Evolutionary conservation across 305 asterid genomes (phyloP), one percentile per base, ranked within the genome.

Genomic region (Withania somnifera): DNA sequence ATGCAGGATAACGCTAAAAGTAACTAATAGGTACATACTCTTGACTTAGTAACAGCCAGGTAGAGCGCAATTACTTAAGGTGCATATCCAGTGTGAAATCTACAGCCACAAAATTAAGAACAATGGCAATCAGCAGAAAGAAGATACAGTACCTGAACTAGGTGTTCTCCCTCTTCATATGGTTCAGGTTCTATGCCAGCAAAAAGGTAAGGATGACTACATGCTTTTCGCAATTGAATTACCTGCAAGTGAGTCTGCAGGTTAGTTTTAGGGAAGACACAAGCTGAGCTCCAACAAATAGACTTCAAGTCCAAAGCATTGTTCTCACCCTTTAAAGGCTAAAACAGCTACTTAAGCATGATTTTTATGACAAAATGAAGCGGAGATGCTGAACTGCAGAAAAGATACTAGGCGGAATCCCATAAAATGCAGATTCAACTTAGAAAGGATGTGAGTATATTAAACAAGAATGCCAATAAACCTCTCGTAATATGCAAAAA

Each of bases 151-250:
- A 94, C 99, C 99, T 91, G 92, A 85, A 95, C 94, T 80, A 95
- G 92, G 92, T 95, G 99, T 86, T 95, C 98, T 36, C 99, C 99
- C 90, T 95, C 99, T 90, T 93, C 92, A 88, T 90, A 95, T 24
- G 99, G 99, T 82, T 95, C 98, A 61, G 99, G 98, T 93, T 95
- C 99, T 82, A 95, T 94, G 81, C 98, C 98, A 9, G 95, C 94
- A 84, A 95, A 95, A 87, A 95, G 98, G 89, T 94, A 95, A 5
- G 99, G 99, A 84, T 95, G 99, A 86, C 98, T 95, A 82, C 99
- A 95, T 75, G 99, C 97, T 88, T 95, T 95, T 54, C 99, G 92
- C 10, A 95, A 94, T 89, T 95, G 99, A 85, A 95, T 91, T 82
- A 94, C 98, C 99, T 95, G 92, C 78, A 86, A 77, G 84, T 22